Percentiles rank a stretch among this genome's conserved stretches.
Evolutionary conservation across 139 green algal species (phyloP).

Genomic region (Chlamydomonas schloesseri): DNA sequence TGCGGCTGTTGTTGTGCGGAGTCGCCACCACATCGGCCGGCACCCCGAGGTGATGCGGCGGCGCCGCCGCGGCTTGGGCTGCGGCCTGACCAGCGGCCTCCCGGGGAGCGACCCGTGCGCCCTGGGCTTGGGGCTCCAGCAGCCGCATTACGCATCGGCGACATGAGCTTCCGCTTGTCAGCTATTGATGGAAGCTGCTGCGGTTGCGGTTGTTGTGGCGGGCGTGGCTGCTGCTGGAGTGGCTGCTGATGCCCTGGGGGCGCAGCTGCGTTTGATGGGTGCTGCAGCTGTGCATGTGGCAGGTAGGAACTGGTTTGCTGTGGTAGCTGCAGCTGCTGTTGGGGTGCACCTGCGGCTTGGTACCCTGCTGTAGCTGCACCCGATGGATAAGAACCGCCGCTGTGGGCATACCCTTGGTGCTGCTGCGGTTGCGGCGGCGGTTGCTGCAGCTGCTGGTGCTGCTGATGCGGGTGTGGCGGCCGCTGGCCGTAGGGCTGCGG

Average conservation of each 20-base stretch:
- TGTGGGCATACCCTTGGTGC: background rate
- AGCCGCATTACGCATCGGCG: no score
- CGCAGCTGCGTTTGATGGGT: no score
- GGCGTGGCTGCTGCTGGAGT: background rate
- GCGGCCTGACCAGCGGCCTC: no score
- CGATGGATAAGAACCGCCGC: background rate
- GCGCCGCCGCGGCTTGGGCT: no score
- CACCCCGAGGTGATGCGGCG: no score
- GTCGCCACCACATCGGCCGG: no score
- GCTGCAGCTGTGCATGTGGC: background rate
- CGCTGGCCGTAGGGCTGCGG: background rate
- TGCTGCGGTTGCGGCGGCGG: background rate
- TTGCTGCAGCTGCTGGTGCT: conserved; percentile 15
- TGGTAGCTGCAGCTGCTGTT: no score
- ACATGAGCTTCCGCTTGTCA: no score
- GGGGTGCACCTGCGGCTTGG: background rate
- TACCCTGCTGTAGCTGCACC: background rate
- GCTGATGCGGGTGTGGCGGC: conserved; percentile 11
- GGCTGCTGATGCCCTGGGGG: background rate
- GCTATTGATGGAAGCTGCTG: background rate
- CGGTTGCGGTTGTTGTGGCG: background rate
- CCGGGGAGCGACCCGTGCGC: no score
- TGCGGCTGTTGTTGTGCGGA: no score
- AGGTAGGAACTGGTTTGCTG: background rate
- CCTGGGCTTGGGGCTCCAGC: no score